A percentile compares a stretch with the other conserved stretches of the same genome.
These are phyloP conservation scores for Xylariaceae sp. DNA, from an alignment of 2,329 filamentous ascomycete species.

Conservation along the genomic window DNA sequence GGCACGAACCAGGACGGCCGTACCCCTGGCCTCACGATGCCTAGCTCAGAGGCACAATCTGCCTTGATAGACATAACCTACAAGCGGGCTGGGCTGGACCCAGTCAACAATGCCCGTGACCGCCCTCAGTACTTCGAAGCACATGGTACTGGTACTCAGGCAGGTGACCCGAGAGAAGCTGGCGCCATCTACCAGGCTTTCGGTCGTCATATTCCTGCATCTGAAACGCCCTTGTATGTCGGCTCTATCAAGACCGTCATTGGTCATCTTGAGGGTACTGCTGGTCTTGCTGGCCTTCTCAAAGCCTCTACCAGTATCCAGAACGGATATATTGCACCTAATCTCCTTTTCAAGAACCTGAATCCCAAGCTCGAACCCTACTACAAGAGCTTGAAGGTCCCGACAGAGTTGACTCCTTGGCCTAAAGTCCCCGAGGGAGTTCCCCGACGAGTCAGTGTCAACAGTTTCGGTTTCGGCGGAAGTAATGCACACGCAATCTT, in stretches of 20 bases:
- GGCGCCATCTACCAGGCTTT: conserved; percentile 18
- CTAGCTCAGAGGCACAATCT: conserved; percentile 17
- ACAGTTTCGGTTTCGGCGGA: conserved; percentile 12
- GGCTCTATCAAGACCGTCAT: conserved; percentile 18
- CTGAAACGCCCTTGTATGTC: conserved; percentile 9
- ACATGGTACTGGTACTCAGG: conserved; percentile 25
- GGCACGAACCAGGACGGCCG: conserved; percentile 26
- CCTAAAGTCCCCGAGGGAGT: not conserved
- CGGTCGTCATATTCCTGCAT: conserved; percentile 1
- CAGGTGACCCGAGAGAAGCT: conserved; percentile 25
- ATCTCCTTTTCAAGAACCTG: conserved; percentile 5
- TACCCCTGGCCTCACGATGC: conserved; percentile 18
- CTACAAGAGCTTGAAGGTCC: conserved; percentile 18
- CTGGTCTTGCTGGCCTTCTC: conserved; percentile 29
- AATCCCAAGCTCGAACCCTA: not conserved
- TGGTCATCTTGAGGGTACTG: conserved; percentile 28
- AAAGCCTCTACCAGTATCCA: conserved; percentile 24
- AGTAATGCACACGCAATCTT: conserved; percentile 11
- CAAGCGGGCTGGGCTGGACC: conserved; percentile 15
- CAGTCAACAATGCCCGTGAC: conserved; percentile 6
- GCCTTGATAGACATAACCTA: conserved; percentile 22
- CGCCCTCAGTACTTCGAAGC: conserved; percentile 23
- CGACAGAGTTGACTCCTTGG: conserved; percentile 4
- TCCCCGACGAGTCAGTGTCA: conserved; percentile 20
- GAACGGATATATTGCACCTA: conserved; percentile 2